Base-by-base conservation (phyloP, 176 grass and related monocot species). In the Phyllostachys edulis region DNA sequence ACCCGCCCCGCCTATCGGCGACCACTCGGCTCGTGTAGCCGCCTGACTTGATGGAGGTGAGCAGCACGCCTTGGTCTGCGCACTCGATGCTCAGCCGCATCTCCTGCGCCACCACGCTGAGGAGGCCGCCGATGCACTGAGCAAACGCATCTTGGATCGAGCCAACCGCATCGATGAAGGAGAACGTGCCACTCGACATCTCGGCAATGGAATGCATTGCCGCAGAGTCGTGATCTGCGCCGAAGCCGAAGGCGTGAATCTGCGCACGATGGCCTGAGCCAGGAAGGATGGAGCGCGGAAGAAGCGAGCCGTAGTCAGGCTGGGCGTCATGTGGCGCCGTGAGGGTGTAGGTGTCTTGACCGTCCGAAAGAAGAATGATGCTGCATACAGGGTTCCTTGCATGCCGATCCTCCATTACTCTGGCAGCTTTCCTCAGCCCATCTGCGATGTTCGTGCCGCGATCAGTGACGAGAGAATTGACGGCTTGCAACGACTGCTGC, bases 321-420 rank as follows among this genome's bases (percentile, higher is more conserved):
- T 2, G 38, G 7, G 44, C n/a, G 17, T 29, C 68, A 32, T 27
- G 69, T 17, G 21, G 23, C 2, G 11, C 14, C 41, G 66, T 3
- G 36, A 81, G 42, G 52, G 36, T 69, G 24, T 85, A 73, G 45
- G 47, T 87, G 67, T 92, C 90, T 12, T 80, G 86, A 21, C 94
- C 92, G 77, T 97, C 92, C 0, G 94, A 97, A 32, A 97, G 90
- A n/a, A 97, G 84, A 15, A 92, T 80, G 51, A 97, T 83, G 82
- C 92, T 94, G 73, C 88, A 80, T 21, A 94, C 85, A 6, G 92
- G 74, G 85, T 94, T 97, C 88, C 84, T 83, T 2, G 77, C 79
- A 32, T 41, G 82, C 37, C 90, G 75, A 10, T 94, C 85, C 41
- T 90, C 88, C 45, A 90, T 85, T 88, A 97, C 88, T 77, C 83